Evolutionary conservation across 2,329 filamentous ascomycete species (phyloP).

Genomic region (Apiospora saccharicola): DNA sequence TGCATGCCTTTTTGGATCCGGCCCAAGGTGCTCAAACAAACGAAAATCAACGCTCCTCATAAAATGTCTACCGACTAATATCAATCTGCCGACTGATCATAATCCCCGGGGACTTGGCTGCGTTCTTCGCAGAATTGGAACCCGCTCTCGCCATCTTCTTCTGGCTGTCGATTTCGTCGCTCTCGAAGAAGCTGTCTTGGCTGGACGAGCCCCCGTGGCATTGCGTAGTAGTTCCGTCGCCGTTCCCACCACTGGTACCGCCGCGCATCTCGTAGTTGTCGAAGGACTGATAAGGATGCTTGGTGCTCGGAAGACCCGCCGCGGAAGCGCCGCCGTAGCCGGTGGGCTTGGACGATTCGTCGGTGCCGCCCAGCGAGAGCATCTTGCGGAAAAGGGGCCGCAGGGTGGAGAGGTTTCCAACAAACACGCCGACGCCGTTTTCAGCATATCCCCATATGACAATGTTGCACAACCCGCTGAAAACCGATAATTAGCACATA

Average conservation of each 20-base stretch:
- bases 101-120: conserved; percentile 18
- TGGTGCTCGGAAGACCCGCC: conserved; percentile 28
- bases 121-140: background rate
- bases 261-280: conserved; percentile 26
- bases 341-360: conserved; percentile 22
- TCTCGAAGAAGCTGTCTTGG: background rate
- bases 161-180: conserved; percentile 30
- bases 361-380: conserved; percentile 28
- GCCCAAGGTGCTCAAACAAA: background rate
- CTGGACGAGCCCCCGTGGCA: background rate
- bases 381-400: conserved; percentile 31
- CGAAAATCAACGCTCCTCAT: background rate
- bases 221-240: conserved; percentile 22
- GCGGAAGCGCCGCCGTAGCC: conserved; percentile 9
- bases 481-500: background rate
- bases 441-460: conserved; percentile 36
- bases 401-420: conserved; percentile 32
- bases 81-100: conserved; percentile 29
- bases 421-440: conserved; percentile 32
- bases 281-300: conserved; percentile 28
- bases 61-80: background rate
- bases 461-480: conserved; percentile 31
- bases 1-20: background rate
- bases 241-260: background rate
- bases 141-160: conserved; percentile 24